Evolutionary conservation across 768 basidiomycete species (phyloP).

Genomic region (Tubosaeta sp.): DNA sequence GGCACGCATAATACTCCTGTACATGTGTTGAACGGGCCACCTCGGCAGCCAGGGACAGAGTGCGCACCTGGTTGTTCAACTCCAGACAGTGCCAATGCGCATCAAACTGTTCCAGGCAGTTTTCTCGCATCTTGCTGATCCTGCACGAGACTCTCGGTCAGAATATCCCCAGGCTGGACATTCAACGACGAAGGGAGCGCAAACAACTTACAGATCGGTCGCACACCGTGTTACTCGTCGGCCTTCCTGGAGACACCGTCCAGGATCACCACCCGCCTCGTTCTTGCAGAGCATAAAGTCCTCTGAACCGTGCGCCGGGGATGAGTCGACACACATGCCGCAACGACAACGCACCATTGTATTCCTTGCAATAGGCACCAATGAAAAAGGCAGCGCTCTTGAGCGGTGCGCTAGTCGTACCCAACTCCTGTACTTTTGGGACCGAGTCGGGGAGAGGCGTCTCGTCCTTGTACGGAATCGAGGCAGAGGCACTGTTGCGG

Average conservation of each 20-base stretch:
- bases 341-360: constrained; percentile 70
- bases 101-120: constrained; percentile 83
- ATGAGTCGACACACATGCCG: not conserved
- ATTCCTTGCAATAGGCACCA: constrained; percentile 92
- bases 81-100: constrained; percentile 95
- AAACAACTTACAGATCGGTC: constrained; percentile 73
- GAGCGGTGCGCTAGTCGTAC: constrained; percentile 85
- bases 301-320: constrained; percentile 41
- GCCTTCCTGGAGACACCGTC: constrained; percentile 93
- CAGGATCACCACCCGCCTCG: constrained; percentile 79
- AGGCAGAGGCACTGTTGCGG: constrained; percentile 44
- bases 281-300: constrained; percentile 98
- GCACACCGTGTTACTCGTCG: constrained; percentile 94
- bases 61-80: constrained; percentile 83
- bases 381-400: constrained; percentile 98
- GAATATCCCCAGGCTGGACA: not conserved
- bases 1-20: constrained; percentile 86
- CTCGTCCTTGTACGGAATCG: constrained; percentile 55
- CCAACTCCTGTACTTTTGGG: constrained; percentile 85
- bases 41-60: not conserved
- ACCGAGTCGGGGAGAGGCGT: constrained; percentile 60
- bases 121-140: constrained; percentile 89
- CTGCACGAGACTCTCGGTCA: constrained; percentile 37
- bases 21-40: not conserved
- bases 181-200: not conserved